phyloP scores from a whole-genome alignment of 108 stramenopile genomes.

The Nitzschia sp. region DNA sequence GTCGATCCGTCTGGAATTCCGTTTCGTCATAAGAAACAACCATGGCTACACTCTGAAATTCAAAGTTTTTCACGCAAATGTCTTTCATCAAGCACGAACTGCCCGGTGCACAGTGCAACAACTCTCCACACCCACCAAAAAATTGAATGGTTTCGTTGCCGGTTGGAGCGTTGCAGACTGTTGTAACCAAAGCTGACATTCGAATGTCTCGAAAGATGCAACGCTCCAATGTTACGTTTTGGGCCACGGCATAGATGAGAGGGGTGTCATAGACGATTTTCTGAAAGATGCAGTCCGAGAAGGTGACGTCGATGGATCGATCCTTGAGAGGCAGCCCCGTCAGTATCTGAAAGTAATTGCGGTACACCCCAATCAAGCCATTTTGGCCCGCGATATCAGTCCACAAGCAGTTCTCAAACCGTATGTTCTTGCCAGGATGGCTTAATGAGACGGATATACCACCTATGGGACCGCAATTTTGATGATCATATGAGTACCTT shows the following conservation, averaged over 20 bases:
- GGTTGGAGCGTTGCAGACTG: background rate
- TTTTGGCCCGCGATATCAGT: background rate
- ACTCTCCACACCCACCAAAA: background rate
- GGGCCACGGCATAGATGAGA: background rate
- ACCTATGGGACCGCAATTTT: background rate
- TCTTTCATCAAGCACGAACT: background rate
- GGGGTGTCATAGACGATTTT: slow-evolving; percentile 14
- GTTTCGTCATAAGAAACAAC: background rate
- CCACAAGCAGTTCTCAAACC: slow-evolving; percentile 16
- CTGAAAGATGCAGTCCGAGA: slow-evolving; percentile 13
- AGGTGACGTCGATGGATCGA: slow-evolving; percentile 7
- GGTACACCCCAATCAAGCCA: slow-evolving; percentile 12
- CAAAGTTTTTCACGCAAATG: background rate
- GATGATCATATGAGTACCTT: no score
- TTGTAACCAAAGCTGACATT: background rate
- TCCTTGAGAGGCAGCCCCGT: background rate
- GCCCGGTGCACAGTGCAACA: background rate
- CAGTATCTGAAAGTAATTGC: background rate
- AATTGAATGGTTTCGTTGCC: background rate
- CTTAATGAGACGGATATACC: slow-evolving; percentile 2
- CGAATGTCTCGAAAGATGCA: slow-evolving; percentile 2
- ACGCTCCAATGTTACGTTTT: background rate
- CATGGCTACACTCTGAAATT: background rate
- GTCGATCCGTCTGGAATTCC: background rate
- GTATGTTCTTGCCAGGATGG: slow-evolving; percentile 9